A percentile compares a stretch with the other conserved stretches of the same genome.
Conservation (phyloP, 2,329 filamentous ascomycete genomes). For the Fusarium sp. region DNA sequence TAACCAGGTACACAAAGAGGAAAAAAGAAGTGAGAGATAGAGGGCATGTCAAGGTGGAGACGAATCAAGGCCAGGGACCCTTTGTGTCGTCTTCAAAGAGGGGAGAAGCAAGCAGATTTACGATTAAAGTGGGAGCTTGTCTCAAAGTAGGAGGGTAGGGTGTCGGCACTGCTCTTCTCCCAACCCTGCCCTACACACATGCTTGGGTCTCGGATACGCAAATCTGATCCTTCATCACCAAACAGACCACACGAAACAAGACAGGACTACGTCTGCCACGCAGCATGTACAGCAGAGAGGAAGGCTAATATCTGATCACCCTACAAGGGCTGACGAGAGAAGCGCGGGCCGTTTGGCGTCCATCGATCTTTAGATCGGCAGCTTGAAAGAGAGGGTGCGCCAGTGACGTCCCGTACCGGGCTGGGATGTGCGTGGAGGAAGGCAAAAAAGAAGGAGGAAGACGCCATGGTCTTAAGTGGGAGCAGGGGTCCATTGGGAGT, state of each 20-base stretch:
- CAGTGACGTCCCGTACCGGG: conserved; percentile 42
- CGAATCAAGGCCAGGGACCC: conserved; percentile 25
- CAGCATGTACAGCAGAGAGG: conserved; percentile 3
- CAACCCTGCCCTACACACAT: neutral
- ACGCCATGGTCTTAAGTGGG: conserved; percentile 39
- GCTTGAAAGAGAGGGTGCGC: conserved; percentile 36
- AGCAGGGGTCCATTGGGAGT: conserved; percentile 24
- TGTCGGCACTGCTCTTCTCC: conserved; percentile 1
- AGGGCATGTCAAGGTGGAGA: conserved; percentile 37
- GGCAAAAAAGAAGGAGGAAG: conserved; percentile 19
- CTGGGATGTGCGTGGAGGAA: conserved; percentile 40
- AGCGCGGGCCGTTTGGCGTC: conserved; percentile 43
- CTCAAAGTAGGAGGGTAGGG: neutral
- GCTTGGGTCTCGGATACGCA: too few species aligned
- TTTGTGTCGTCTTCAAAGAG: conserved; percentile 28
- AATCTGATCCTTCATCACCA: neutral
- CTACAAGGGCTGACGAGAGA: conserved; percentile 30
- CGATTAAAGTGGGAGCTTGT: conserved; percentile 17
- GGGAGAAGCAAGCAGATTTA: conserved; percentile 21
- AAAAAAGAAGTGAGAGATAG: conserved; percentile 30
- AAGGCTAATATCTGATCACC: neutral
- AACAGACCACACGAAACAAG: neutral
- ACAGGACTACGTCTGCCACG: neutral
- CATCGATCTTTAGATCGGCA: conserved; percentile 46
- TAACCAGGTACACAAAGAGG: conserved; percentile 8